These are phyloP conservation scores for Trapa incisa DNA, from an alignment of 345 rosid species.

Conservation along the genomic window DNA sequence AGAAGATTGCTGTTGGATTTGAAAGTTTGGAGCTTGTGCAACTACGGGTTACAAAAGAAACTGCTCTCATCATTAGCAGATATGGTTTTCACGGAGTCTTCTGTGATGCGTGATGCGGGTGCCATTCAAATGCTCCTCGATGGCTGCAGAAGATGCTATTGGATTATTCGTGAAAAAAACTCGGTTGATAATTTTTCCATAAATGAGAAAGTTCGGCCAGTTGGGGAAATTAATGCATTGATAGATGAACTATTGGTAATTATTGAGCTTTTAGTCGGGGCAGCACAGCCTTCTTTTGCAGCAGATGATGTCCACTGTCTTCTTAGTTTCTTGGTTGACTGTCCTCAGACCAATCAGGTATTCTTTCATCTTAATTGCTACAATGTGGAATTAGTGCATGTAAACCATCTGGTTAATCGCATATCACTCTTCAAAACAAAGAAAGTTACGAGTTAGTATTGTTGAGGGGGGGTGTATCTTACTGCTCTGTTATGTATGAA, in stretches of 20 bases:
- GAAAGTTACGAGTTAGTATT: background rate
- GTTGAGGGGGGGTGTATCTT: too few relatives aligned
- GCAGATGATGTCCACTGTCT: conserved; percentile 67
- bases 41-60: conserved; percentile 95
- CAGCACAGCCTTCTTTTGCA: conserved; percentile 68
- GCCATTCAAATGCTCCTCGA: conserved; percentile 99
- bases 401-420: background rate
- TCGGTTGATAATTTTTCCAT: conserved; percentile 52
- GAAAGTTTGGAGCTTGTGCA: conserved; percentile 91
- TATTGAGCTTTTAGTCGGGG: conserved; percentile 90
- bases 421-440: background rate
- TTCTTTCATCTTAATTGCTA: background rate
- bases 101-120: conserved; percentile 82
- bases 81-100: conserved; percentile 95
- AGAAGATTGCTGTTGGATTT: conserved; percentile 78
- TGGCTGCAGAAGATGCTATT: conserved; percentile 98
- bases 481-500: too few relatives aligned
- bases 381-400: background rate
- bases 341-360: conserved; percentile 98
- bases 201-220: conserved; percentile 49
- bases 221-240: conserved; percentile 93
- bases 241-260: conserved; percentile 97
- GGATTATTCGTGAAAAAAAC: conserved; percentile 78
- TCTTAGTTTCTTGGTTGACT: conserved; percentile 90
- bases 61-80: conserved; percentile 90